Evolutionary conservation across 2,329 filamentous ascomycete genomes (phyloP), one percentile per base, ranked within the genome.

Genomic region (Metarhizium guizhouense): DNA sequence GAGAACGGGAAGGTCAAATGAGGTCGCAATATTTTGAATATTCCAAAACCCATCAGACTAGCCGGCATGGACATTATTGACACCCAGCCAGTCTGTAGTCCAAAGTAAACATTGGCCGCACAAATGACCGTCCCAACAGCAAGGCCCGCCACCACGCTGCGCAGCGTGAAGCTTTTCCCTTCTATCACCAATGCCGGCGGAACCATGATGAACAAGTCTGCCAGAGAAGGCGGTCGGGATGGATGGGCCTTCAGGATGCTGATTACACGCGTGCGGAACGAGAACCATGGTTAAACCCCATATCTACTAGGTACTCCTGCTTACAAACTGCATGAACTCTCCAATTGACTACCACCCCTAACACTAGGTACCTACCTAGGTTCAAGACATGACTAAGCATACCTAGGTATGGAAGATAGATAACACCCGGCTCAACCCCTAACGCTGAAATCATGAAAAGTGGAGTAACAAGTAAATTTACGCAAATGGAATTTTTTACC

Each of bases 21-120:
- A 48, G 81, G 83, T 1, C 87, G 82, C 1, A 96, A 71, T 6
- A 86, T 79, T 65, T 89, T 90, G 78, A 99, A 99, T 63, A 95
- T 87, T 11, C 91, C 93, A 68, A 96, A 97, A 2, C 94, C 93
- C 67, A 99, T 90, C 57, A 99, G 76, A 25, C 91, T 94, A 1
- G 91, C 89, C 0, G 94, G 94, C 91, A 99, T 96, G 16, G 90
- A 89, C 94, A 99, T 97, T 62, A 90, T 89, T 65, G 86, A 83
- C 47, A 83, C 76, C 77, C 77, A 81, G 59, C 77, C 76, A 32
- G 90, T 95, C 73, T 97, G 94, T 36, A 99, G 77, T n/a, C 94
- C 94, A 69, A 99, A 99, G 71, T 97, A 99, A 77, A 95, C 96
- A 68, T 99, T 99, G 53, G 90, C 95, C 69, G 96, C 96, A 67